Conservation (phyloP, 805 yeast genomes). For the Starmerella potacharoeniae region DNA sequence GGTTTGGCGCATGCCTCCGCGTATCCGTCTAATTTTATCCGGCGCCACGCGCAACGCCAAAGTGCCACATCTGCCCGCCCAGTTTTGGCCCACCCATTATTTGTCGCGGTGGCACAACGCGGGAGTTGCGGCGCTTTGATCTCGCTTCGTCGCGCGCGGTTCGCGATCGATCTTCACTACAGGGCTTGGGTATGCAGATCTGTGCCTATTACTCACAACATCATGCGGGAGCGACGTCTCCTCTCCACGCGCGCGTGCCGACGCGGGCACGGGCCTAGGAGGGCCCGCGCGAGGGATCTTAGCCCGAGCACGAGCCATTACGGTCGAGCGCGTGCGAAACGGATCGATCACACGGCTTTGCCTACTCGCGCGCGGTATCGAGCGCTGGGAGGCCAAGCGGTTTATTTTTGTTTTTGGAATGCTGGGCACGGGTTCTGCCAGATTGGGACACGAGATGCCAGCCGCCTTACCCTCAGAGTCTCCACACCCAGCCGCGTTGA, state of each 20-base stretch:
- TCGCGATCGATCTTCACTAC: not conserved
- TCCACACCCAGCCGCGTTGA: constrained; percentile 3
- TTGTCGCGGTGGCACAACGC: no score
- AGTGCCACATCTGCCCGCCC: no score
- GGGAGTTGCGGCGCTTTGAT: no score
- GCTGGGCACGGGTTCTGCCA: not conserved
- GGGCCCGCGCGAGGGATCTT: not conserved
- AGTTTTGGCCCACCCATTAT: no score
- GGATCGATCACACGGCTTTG: no score
- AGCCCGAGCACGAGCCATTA: no score
- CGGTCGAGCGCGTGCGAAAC: no score
- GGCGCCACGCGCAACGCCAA: no score
- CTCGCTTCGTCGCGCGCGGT: not conserved
- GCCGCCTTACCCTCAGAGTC: not conserved
- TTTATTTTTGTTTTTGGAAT: constrained; percentile 1
- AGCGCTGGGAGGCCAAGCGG: no score
- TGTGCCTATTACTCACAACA: not conserved
- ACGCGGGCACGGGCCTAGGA: not conserved
- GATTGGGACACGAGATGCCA: constrained; percentile 6
- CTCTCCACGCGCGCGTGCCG: not conserved
- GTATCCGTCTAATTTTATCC: no score
- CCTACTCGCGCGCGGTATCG: no score
- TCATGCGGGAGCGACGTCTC: not conserved
- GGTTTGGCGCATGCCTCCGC: no score
- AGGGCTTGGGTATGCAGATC: not conserved